Conservation (phyloP, 1,139 yeast genomes). For the Hyphopichia wangnamkhiaoensis region DNA sequence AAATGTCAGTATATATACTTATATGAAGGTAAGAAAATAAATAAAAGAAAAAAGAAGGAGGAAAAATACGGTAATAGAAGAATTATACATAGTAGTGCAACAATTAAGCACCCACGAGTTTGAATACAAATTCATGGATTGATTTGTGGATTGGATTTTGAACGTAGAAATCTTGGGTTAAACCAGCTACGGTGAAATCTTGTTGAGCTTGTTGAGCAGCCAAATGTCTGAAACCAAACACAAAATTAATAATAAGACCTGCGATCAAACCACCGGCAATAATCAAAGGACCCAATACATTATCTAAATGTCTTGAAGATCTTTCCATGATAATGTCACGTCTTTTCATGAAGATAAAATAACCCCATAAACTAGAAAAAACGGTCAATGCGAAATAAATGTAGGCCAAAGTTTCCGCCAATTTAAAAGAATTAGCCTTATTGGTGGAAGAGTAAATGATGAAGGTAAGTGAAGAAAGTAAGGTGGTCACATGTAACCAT, state of each 20-base stretch:
- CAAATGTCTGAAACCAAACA: conserved; percentile 57
- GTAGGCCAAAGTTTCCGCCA: conserved; percentile 72
- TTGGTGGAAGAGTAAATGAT: conserved; percentile 78
- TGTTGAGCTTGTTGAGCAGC: conserved; percentile 9
- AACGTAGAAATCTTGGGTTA: conserved; percentile 29
- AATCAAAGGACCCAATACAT: conserved; percentile 82
- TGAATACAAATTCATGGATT: conserved; percentile 35
- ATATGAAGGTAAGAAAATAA: not conserved
- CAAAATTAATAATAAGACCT: conserved; percentile 72
- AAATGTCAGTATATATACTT: not conserved
- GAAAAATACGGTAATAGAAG: too few relatives aligned
- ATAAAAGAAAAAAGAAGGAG: not conserved
- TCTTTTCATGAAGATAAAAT: conserved; percentile 70
- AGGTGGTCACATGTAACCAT: conserved; percentile 91
- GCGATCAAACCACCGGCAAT: conserved; percentile 57
- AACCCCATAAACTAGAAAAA: conserved; percentile 89
- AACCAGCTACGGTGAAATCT: conserved; percentile 8
- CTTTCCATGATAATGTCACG: conserved; percentile 74
- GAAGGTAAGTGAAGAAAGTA: conserved; percentile 84
- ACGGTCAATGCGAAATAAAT: conserved; percentile 77
- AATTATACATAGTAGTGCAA: too few relatives aligned
- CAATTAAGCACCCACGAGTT: conserved; percentile 12
- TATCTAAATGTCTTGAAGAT: conserved; percentile 85
- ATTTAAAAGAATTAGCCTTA: conserved; percentile 54
- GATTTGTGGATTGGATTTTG: conserved; percentile 35